A percentile compares a stretch with the other conserved stretches of the same genome.
Evolutionary conservation across 345 rosid genomes (phyloP).

Genomic region (Carallia pectinifolia): DNA sequence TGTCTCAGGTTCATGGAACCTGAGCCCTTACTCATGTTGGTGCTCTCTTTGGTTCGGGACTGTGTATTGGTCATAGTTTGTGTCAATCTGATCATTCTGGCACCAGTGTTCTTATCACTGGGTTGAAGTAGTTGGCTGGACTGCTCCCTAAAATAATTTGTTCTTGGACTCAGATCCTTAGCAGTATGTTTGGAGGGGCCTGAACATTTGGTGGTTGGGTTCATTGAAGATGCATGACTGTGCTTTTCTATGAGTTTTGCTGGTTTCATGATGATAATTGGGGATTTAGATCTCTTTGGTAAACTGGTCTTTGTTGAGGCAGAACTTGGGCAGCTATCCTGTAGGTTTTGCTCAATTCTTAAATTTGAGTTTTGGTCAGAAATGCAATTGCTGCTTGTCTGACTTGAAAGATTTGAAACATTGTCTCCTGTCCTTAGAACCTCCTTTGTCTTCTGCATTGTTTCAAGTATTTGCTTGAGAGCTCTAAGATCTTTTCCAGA

Average conservation of each 20-base stretch:
- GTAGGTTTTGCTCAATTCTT: slow-evolving; percentile 18
- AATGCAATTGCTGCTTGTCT: slow-evolving; percentile 22
- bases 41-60: slow-evolving; percentile 26
- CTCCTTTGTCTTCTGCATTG: slow-evolving; percentile 69
- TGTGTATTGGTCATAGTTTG: slow-evolving; percentile 38
- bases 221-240: slow-evolving; percentile 25
- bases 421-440: slow-evolving; percentile 41
- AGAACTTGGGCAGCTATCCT: slow-evolving; percentile 32
- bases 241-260: slow-evolving; percentile 38
- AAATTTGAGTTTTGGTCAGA: slow-evolving; percentile 33
- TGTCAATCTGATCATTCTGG: slow-evolving; percentile 24
- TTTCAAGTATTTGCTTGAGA: slow-evolving; percentile 83
- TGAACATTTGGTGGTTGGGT: slow-evolving; percentile 32
- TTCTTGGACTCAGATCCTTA: slow-evolving; percentile 47
- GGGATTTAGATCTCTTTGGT: slow-evolving; percentile 46
- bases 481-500: slow-evolving; percentile 92
- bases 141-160: slow-evolving; percentile 31
- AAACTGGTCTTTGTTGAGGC: slow-evolving; percentile 35
- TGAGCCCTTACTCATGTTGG: slow-evolving; percentile 39
- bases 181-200: slow-evolving; percentile 37
- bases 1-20: slow-evolving; percentile 48
- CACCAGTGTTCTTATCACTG: slow-evolving; percentile 32
- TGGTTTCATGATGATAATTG: slow-evolving; percentile 58
- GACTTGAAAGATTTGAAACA: slow-evolving; percentile 27
- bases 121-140: slow-evolving; percentile 28